Evolutionary conservation across 129 eudicot species (phyloP).

Genomic region (Apium graveolens): DNA sequence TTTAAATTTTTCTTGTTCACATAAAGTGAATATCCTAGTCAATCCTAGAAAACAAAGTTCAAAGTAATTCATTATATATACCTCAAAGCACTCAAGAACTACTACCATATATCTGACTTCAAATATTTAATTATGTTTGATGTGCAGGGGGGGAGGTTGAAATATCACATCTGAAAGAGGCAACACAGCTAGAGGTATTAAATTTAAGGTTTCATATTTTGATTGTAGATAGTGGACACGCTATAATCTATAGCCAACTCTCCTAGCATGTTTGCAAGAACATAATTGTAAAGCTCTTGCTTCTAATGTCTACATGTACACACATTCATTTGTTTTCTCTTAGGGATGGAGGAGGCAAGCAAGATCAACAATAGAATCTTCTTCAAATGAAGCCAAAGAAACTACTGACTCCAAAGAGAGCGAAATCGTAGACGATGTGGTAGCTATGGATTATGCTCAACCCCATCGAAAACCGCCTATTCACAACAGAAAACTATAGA

Average conservation of each 20-base stretch:
- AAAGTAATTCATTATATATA: not conserved
- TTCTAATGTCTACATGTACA: not conserved
- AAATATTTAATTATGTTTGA: not conserved
- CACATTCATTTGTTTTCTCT: not conserved
- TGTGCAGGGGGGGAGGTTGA: conserved; percentile 28
- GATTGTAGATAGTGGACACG: not conserved
- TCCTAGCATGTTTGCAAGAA: not conserved
- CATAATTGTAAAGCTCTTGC: not conserved
- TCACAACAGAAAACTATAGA: conserved; percentile 58
- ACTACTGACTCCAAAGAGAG: conserved; percentile 23
- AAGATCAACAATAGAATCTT: conserved; percentile 43
- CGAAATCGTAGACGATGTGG: conserved; percentile 47
- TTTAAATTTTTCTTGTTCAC: not conserved
- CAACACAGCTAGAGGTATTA: conserved; percentile 27
- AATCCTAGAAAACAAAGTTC: not conserved
- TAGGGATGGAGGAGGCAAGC: conserved; percentile 51
- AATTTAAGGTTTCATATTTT: not conserved
- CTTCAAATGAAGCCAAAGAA: conserved; percentile 35
- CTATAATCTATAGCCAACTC: not conserved
- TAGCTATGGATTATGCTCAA: conserved; percentile 81
- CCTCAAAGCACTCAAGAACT: not conserved
- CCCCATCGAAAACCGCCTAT: conserved; percentile 92
- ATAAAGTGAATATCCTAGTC: too few species aligned
- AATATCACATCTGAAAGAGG: conserved; percentile 16
- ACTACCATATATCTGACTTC: not conserved